phyloP scores from a whole-genome alignment of 1,139 yeast species.

The Magnusiomyces ingens region DNA sequence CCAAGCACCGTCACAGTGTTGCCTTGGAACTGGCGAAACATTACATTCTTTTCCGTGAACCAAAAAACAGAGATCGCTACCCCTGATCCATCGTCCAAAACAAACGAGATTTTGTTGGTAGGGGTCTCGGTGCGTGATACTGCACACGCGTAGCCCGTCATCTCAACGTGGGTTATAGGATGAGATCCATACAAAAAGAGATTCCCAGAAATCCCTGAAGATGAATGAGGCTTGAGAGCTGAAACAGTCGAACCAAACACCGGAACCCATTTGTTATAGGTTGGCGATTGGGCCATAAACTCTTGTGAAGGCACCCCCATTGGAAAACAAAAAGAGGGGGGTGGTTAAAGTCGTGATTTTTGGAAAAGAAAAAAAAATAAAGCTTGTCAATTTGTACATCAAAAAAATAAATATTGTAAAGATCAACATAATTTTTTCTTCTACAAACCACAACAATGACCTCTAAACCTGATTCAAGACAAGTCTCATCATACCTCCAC shows the following conservation, averaged over 20 bases:
- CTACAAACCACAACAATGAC: background rate
- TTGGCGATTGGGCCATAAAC: constrained; percentile 17
- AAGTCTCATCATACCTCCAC: constrained; percentile 9
- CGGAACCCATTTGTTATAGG: constrained; percentile 23
- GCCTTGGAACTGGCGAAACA: background rate
- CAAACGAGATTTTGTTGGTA: background rate
- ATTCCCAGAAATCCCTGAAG: background rate
- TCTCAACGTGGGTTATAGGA: background rate
- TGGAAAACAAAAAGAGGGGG: constrained; percentile 1
- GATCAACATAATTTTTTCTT: background rate
- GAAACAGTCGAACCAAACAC: constrained; percentile 18
- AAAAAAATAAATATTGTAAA: background rate
- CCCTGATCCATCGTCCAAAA: background rate
- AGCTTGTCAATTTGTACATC: background rate
- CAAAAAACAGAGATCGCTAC: background rate
- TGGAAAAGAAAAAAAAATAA: background rate
- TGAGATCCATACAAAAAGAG: background rate
- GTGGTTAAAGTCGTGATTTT: too few species aligned
- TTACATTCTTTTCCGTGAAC: background rate
- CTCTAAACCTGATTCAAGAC: constrained; percentile 4
- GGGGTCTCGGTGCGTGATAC: background rate
- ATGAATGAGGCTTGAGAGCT: constrained; percentile 11
- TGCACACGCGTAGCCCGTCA: background rate
- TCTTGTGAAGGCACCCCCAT: constrained; percentile 8
- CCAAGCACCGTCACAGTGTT: background rate